Percentiles rank a stretch among this genome's conserved stretches.
Evolutionary conservation across 331 rosid species (phyloP).

Genomic region (Spiraea crenata): DNA sequence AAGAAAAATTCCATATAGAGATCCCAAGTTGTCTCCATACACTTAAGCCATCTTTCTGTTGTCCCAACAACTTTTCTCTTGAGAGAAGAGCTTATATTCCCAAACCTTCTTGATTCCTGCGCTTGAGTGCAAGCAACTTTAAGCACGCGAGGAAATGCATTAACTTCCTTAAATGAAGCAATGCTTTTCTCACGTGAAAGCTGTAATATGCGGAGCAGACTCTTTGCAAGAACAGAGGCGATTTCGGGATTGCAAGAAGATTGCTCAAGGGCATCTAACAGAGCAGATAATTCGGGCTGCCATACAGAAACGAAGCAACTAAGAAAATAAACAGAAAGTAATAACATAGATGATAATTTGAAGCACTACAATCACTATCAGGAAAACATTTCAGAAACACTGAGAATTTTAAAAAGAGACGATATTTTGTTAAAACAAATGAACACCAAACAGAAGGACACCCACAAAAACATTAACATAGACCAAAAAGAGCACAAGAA

Average conservation of each 20-base stretch:
- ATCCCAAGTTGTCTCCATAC: constrained; percentile 66
- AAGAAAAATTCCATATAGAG: constrained; percentile 59
- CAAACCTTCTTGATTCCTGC: constrained; percentile 61
- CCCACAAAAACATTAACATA: too few relatives aligned
- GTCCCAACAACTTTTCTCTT: constrained; percentile 37
- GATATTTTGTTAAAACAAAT: too few relatives aligned
- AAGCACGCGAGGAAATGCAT: constrained; percentile 78
- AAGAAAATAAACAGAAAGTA: constrained; percentile 19
- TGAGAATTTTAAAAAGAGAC: not conserved
- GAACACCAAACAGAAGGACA: too few relatives aligned
- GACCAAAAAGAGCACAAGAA: too few relatives aligned
- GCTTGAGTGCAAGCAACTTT: constrained; percentile 89
- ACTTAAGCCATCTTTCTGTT: constrained; percentile 46
- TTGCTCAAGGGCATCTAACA: constrained; percentile 81
- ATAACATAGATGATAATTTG: constrained; percentile 1
- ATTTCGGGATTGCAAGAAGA: constrained; percentile 76
- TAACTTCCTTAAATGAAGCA: constrained; percentile 65
- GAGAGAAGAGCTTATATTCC: constrained; percentile 32
- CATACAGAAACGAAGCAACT: constrained; percentile 25
- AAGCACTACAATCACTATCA: not conserved
- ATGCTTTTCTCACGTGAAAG: constrained; percentile 79
- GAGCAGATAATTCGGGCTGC: constrained; percentile 82
- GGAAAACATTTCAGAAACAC: not conserved
- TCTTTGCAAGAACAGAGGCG: constrained; percentile 62
- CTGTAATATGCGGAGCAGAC: constrained; percentile 65